These are phyloP conservation scores for Malus sieversii DNA, from an alignment of 306 rosid species.

Conservation along the genomic window DNA sequence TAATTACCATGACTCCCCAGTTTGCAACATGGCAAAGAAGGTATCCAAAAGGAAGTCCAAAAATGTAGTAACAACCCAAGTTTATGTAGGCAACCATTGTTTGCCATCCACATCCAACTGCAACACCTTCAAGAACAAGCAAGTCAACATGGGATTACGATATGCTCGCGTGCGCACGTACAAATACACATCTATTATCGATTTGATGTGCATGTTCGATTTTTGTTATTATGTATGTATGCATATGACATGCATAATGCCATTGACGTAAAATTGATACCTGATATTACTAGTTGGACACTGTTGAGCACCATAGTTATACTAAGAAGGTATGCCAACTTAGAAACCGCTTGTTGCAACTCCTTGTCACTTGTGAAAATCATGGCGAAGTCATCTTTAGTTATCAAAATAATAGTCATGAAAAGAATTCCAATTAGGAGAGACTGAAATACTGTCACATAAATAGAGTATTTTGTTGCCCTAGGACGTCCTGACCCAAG, in stretches of 20 bases:
- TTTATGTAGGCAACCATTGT: constrained; percentile 42
- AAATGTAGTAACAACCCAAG: constrained; percentile 46
- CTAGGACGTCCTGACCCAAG: constrained; percentile 52
- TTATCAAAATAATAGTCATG: constrained; percentile 22
- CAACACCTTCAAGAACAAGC: constrained; percentile 32
- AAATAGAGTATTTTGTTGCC: constrained; percentile 40
- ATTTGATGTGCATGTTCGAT: background rate
- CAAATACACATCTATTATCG: background rate
- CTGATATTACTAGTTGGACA: constrained; percentile 36
- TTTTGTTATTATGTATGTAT: too few relatives aligned
- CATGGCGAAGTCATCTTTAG: constrained; percentile 14
- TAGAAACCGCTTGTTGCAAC: constrained; percentile 19
- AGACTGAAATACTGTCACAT: constrained; percentile 34
- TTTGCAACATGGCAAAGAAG: constrained; percentile 24
- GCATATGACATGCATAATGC: too few relatives aligned
- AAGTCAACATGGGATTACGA: background rate
- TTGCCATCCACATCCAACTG: constrained; percentile 60
- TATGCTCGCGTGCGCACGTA: background rate
- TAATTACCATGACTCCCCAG: constrained; percentile 37
- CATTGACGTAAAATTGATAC: background rate
- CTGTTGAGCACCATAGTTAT: constrained; percentile 33
- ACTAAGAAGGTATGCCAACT: constrained; percentile 25
- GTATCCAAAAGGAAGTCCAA: constrained; percentile 46
- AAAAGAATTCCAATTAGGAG: constrained; percentile 29
- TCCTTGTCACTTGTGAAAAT: constrained; percentile 25